Evolutionary conservation across 208 protist species (phyloP).

Genomic region (Vickermania spadyakhi): DNA sequence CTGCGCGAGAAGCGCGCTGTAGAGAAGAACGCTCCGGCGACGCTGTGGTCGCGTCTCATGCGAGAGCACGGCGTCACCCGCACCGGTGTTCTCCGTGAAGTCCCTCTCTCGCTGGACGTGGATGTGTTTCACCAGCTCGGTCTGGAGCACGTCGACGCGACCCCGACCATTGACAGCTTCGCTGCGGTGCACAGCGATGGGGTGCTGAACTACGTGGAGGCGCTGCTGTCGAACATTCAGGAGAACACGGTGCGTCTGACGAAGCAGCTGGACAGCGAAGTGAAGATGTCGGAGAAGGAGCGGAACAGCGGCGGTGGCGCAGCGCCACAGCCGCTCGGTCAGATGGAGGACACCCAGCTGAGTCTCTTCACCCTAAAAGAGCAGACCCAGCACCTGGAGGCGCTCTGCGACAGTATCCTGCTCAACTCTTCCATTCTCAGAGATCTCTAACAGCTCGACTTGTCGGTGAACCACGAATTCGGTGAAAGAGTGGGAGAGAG

Average conservation of each 20-base stretch:
- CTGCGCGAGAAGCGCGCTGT: conserved; percentile 9
- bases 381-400: conserved; percentile 56
- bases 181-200: conserved; percentile 23
- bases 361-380: conserved; percentile 42
- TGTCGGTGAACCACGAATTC: no score
- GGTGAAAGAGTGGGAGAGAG: conserved; percentile 3
- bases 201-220: conserved; percentile 40
- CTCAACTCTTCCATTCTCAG: conserved; percentile 24
- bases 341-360: conserved; percentile 40
- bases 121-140: conserved; percentile 52
- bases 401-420: conserved; percentile 43
- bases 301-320: conserved; percentile 13
- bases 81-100: conserved; percentile 46
- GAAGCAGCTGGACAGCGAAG: conserved; percentile 27
- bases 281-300: conserved; percentile 23
- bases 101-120: conserved; percentile 48
- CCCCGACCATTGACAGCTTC: conserved; percentile 22
- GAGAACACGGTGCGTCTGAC: conserved; percentile 25
- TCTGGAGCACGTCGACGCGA: conserved; percentile 16
- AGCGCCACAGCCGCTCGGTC: conserved; percentile 22
- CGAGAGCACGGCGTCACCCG: conserved; percentile 32
- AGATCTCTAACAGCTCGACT: no score
- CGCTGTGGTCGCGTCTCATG: conserved; percentile 6
- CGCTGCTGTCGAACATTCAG: conserved; percentile 36
- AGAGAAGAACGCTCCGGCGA: conserved; percentile 6